phyloP scores from a whole-genome alignment of 2,329 filamentous ascomycete species.

The Penicillium glabrum region DNA sequence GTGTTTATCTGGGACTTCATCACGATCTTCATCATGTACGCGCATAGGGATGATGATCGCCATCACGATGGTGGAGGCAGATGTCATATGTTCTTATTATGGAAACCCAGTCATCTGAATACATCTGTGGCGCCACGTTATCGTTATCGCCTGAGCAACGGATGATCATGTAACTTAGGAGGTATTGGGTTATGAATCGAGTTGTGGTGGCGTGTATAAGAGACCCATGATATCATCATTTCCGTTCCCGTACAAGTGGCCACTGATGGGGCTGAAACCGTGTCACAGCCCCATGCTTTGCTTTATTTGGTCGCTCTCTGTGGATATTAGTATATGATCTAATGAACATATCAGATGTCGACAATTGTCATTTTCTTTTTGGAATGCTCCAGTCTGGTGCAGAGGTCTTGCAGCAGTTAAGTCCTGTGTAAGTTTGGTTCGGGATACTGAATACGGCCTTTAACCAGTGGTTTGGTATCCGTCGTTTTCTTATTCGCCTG shows the following conservation, averaged over 20 bases:
- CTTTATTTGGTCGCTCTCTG: slow-evolving; percentile 1
- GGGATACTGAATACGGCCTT: neutral
- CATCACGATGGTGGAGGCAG: neutral
- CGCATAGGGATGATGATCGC: neutral
- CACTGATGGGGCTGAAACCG: neutral
- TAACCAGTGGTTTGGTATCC: neutral
- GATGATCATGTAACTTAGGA: neutral
- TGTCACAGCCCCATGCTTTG: neutral
- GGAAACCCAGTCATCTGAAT: neutral
- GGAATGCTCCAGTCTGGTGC: neutral
- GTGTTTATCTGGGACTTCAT: neutral
- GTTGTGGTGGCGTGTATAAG: neutral
- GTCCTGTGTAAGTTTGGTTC: neutral
- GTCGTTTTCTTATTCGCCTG: neutral
- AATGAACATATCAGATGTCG: neutral
- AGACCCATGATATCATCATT: slow-evolving; percentile 3
- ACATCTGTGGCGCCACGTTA: neutral
- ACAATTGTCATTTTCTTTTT: neutral
- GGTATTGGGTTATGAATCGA: neutral
- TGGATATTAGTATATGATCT: neutral
- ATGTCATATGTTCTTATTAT: neutral
- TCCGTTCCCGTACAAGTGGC: neutral
- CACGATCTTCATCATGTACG: neutral
- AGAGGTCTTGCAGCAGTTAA: neutral
- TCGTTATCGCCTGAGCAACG: neutral